Conservation (phyloP, 306 rosid genomes). For the Prunus davidiana region DNA sequence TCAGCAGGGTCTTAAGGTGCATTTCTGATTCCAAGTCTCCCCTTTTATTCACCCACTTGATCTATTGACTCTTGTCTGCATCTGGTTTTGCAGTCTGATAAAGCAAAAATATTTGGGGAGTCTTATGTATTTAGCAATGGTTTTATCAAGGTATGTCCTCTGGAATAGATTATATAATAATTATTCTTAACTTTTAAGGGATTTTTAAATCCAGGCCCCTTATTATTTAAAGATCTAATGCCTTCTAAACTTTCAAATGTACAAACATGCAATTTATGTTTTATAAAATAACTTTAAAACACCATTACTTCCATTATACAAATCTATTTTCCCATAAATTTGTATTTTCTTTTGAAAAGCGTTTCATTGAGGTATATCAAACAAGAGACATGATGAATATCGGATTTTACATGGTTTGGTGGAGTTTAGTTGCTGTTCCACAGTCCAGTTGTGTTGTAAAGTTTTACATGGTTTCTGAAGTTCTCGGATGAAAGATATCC, state of each 20-base stretch:
- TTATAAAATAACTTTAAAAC: not conserved
- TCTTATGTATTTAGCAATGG: slow-evolving; percentile 68
- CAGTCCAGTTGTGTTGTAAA: too few relatives aligned
- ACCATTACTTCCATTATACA: not conserved
- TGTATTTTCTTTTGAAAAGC: too few relatives aligned
- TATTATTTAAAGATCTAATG: not conserved
- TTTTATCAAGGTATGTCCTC: slow-evolving; percentile 67
- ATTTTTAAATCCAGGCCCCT: not conserved
- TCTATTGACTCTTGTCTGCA: slow-evolving; percentile 19
- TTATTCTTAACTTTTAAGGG: not conserved
- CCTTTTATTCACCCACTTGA: slow-evolving; percentile 12
- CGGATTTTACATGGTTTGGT: too few relatives aligned
- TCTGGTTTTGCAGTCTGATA: slow-evolving; percentile 69
- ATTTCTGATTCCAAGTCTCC: slow-evolving; percentile 19
- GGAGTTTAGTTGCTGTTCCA: too few relatives aligned
- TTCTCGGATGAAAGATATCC: too few relatives aligned
- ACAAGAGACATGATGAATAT: too few relatives aligned
- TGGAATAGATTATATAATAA: not conserved
- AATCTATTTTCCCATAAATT: too few relatives aligned
- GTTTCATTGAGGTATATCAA: too few relatives aligned
- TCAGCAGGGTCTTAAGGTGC: slow-evolving; percentile 82
- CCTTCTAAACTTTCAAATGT: not conserved
- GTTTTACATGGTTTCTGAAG: too few relatives aligned
- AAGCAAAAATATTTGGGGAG: slow-evolving; percentile 79
- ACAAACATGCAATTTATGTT: not conserved